phyloP scores from a whole-genome alignment of 2,329 filamentous ascomycete genomes.

The Hypoxylon sp. region DNA sequence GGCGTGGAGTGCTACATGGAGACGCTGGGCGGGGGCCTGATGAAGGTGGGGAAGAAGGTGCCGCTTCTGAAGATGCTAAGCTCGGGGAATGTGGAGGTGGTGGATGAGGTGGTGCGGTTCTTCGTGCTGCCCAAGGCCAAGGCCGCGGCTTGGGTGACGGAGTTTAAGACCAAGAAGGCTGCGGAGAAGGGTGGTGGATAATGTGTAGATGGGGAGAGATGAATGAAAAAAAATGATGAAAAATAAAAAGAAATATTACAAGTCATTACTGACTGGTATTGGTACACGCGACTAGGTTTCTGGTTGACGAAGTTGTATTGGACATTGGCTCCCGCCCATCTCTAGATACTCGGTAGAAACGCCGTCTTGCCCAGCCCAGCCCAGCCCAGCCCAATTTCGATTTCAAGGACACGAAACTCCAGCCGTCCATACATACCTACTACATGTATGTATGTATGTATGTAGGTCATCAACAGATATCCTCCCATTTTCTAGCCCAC shows the following conservation, averaged over 20 bases:
- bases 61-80: conserved; percentile 76
- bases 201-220: not conserved
- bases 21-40: conserved; percentile 78
- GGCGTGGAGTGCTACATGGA: conserved; percentile 90
- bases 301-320: too few species aligned
- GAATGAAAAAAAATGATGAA: conserved; percentile 15
- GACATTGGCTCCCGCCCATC: too few species aligned
- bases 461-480: too few species aligned
- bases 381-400: conserved; percentile 16
- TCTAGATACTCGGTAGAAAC: conserved; percentile 22
- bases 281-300: too few species aligned
- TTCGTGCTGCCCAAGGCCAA: conserved; percentile 79
- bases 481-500: conserved; percentile 10
- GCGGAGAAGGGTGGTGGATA: conserved; percentile 52
- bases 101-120: conserved; percentile 84
- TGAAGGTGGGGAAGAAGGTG: conserved; percentile 90
- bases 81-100: conserved; percentile 82
- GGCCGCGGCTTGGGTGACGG: conserved; percentile 78
- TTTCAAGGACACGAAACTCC: conserved; percentile 14
- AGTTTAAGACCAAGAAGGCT: conserved; percentile 81
- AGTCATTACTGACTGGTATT: not conserved
- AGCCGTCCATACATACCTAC: not conserved
- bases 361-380: conserved; percentile 6
- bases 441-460: too few species aligned
- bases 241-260: conserved; percentile 10